Evolutionary conservation across 1,284 basidiomycete genomes (phyloP), one percentile per base, ranked within the genome.

Genomic region (Puccinia triticina): DNA sequence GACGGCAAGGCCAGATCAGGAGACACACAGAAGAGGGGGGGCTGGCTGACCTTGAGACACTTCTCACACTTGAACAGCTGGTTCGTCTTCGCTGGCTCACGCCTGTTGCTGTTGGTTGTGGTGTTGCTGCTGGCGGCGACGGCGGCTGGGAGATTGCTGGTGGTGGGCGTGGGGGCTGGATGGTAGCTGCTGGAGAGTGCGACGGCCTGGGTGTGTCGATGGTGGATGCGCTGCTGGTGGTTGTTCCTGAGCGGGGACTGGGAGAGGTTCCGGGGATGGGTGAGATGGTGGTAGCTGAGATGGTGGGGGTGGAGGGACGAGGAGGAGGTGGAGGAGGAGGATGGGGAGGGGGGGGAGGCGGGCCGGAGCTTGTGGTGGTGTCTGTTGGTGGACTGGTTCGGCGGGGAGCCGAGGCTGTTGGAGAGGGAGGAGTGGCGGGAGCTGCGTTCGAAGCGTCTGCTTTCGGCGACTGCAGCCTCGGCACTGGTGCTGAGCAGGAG

Each of bases 1-100:
- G n/a, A n/a, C n/a, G n/a, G n/a, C n/a, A n/a, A 43, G 40, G 40
- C 7, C 40, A 43, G 40, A 43, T 43, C 40, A 43, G 4, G n/a
- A 43, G 32, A 77, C 1, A 10, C 2, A 46, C 10, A 66, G 61
- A 64, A 32, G 10, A 40, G 46, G 57, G 14, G 48, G 46, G 50
- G 29, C 21, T n/a, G 37, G 34, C 48, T 50, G 26, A 79, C 77
- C 77, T 79, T 79, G 43, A 50, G 53, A 71, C 77, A 79, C 40
- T 79, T 79, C 67, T 79, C 77, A 57, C 77, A 79, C 40, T 79
- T 79, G 32, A 69, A 79, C 29, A 79, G 40, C 59, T 66, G 57
- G 46, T 26, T 34, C 48, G 43, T 43, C 34, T 77, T 77, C 7
- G 53, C 26, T 55, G n/a, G 75, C 23, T 77, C 75, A 16, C 75